phyloP scores from a whole-genome alignment of 805 yeast species.

The Grigorovia jiainica region DNA sequence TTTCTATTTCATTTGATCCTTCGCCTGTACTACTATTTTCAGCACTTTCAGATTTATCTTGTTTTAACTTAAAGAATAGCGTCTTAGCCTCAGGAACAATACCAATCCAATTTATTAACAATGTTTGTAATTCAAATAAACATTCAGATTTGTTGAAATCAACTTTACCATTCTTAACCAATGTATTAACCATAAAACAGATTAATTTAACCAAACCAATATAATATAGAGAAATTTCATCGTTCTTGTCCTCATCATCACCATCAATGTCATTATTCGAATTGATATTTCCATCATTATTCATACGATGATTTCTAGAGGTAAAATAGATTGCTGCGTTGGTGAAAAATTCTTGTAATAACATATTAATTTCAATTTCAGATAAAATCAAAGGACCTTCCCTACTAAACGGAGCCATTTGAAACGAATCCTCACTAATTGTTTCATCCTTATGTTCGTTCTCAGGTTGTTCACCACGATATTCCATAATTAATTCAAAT shows the following conservation, averaged over 20 bases:
- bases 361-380: constrained; percentile 53
- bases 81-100: constrained; percentile 52
- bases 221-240: constrained; percentile 26
- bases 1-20: background rate
- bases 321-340: constrained; percentile 38
- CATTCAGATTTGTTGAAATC: constrained; percentile 42
- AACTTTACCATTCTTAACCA: constrained; percentile 38
- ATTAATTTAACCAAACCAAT: constrained; percentile 42
- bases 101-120: constrained; percentile 59
- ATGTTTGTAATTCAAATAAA: constrained; percentile 47
- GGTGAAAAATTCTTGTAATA: constrained; percentile 61
- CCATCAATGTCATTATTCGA: constrained; percentile 6
- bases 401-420: constrained; percentile 39
- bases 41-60: constrained; percentile 7
- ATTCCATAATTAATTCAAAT: constrained; percentile 47
- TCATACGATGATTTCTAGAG: constrained; percentile 18
- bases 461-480: constrained; percentile 37
- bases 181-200: constrained; percentile 52
- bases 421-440: constrained; percentile 8
- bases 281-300: constrained; percentile 15
- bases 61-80: constrained; percentile 37
- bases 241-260: constrained; percentile 8
- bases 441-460: constrained; percentile 6
- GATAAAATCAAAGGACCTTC: constrained; percentile 45
- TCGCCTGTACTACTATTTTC: background rate